Conservation (phyloP, 1,284 basidiomycete genomes). For the Agaricales sp. region DNA sequence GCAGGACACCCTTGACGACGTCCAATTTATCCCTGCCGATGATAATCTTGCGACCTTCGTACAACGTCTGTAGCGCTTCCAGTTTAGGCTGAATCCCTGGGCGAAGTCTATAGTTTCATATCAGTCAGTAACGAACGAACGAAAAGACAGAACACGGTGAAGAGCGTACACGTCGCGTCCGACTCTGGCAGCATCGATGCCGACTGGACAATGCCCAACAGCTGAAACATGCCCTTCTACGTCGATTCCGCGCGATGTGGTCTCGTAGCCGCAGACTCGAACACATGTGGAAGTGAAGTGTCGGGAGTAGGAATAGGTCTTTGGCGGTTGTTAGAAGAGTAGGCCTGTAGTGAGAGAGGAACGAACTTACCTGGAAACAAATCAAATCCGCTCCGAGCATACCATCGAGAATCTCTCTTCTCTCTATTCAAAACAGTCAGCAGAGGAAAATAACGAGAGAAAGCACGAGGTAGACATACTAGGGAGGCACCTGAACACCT, state of each 20-base stretch:
- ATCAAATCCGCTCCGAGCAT: conserved; percentile 97
- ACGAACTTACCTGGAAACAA: conserved; percentile 67
- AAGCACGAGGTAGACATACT: too few species aligned
- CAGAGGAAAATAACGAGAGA: conserved; percentile 18
- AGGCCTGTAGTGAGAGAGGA: neutral
- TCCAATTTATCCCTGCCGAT: conserved; percentile 99
- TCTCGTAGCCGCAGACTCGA: conserved; percentile 93
- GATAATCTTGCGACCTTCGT: conserved; percentile 98
- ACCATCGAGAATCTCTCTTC: conserved; percentile 92
- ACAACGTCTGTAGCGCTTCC: conserved; percentile 75
- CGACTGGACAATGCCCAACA: conserved; percentile 90
- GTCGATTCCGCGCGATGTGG: conserved; percentile 77
- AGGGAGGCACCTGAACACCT: conserved; percentile 91
- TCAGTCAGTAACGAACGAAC: conserved; percentile 3
- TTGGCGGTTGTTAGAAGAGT: neutral
- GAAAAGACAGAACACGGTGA: conserved; percentile 5
- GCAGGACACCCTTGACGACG: conserved; percentile 94
- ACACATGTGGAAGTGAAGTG: conserved; percentile 95
- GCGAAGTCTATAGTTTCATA: conserved; percentile 34
- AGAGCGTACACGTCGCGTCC: conserved; percentile 63
- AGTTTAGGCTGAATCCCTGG: conserved; percentile 87
- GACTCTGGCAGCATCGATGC: conserved; percentile 92
- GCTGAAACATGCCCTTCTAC: conserved; percentile 81
- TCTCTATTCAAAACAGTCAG: conserved; percentile 30
- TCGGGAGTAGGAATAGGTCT: conserved; percentile 94